Conservation (phyloP, 1,139 yeast genomes). For the Starmera stellimalicola region DNA sequence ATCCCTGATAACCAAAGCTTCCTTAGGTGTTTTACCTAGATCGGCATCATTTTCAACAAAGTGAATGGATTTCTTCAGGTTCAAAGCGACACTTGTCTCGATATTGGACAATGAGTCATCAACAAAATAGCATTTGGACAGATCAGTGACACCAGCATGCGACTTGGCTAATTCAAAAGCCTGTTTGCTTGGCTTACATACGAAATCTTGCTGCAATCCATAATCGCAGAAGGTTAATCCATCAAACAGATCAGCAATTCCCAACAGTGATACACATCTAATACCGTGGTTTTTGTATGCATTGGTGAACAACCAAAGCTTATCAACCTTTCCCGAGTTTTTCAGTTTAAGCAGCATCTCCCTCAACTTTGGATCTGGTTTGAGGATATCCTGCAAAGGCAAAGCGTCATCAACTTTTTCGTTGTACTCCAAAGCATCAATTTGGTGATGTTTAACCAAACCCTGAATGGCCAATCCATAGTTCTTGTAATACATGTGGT, state of each 20-base stretch:
- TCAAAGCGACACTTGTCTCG: constrained; percentile 30
- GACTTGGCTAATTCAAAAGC: constrained; percentile 48
- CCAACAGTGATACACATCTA: constrained; percentile 67
- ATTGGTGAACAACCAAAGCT: constrained; percentile 85
- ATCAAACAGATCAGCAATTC: constrained; percentile 83
- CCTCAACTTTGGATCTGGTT: constrained; percentile 48
- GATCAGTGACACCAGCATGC: constrained; percentile 45
- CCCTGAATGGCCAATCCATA: constrained; percentile 95
- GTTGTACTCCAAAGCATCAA: constrained; percentile 86
- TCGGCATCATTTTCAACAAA: constrained; percentile 30
- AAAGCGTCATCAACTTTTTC: constrained; percentile 83
- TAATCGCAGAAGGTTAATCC: constrained; percentile 93
- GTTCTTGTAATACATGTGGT: constrained; percentile 66
- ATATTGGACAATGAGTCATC: constrained; percentile 75
- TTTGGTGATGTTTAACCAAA: constrained; percentile 67
- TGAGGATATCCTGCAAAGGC: constrained; percentile 67
- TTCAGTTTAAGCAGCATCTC: constrained; percentile 39
- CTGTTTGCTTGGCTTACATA: constrained; percentile 78
- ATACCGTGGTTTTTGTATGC: constrained; percentile 88
- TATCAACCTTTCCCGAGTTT: constrained; percentile 36
- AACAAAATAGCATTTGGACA: constrained; percentile 50
- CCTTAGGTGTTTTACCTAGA: constrained; percentile 27
- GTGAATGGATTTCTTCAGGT: constrained; percentile 34
- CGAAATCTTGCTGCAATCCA: constrained; percentile 41
- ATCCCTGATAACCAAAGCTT: constrained; percentile 34